Base-by-base conservation (phyloP, 1,284 basidiomycete species). In the Amylostereum chailletii region DNA sequence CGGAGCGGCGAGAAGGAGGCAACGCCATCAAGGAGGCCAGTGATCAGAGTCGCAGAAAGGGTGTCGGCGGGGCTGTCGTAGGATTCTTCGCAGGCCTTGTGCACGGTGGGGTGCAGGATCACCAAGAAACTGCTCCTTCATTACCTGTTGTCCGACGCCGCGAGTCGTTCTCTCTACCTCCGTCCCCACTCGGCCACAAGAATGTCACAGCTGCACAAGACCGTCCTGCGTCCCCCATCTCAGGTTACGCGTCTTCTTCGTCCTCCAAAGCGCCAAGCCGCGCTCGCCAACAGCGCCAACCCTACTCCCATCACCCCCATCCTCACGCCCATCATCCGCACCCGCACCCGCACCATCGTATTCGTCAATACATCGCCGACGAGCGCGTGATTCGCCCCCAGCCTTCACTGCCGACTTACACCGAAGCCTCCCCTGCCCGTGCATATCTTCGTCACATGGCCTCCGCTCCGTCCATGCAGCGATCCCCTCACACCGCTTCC, bases 401-500 rank as follows among this genome's bases (percentile, higher is more conserved):
- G 48, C 53, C 61, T 34, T 58, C 64, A 50, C 30, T 60, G 47
- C 55, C 62, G 62, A 64, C 60, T 31, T 63, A 60, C 52, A 55
- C 57, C 38, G 62, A 65, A 42, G 56, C 62, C 40, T 78, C 77
- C 11, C 72, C 74, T 32, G 82, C 83, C 5, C 73, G 74, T 7
- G 75, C 78, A 5, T 78, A 84, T 57, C 71, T 87, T 9, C 74
- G 83, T 26, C 83, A 85, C 57, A 84, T 86, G 70, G 75, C 75
- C 0, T 86, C 83, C 27, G 71, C 72, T 8, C 77, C 42, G 54
- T 31, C 46, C 46, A 11, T 43, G 44, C 26, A 27, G 39, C 29
- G 36, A 38, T 43, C 32, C 36, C 37, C 3, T 30, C 33, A 11
- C 50, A 46, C 33, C 50, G 34, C 40, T 5, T 31, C 45, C 9